Conservation (phyloP, 2,329 filamentous ascomycete genomes). For the Colletotrichum simmondsii region DNA sequence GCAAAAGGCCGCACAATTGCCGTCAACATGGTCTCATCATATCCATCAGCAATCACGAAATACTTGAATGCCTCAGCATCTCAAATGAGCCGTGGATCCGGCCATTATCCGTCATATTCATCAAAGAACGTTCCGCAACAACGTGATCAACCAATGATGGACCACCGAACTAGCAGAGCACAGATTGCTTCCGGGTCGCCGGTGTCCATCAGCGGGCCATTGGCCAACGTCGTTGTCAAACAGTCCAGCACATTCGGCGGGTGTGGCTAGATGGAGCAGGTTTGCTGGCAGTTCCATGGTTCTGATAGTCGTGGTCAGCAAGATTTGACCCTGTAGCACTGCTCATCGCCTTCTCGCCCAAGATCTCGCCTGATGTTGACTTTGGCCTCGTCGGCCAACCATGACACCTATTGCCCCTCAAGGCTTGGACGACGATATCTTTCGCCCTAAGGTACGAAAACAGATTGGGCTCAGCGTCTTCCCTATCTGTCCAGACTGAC, state of each 20-base stretch:
- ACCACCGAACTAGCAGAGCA: neutral
- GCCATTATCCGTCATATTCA: constrained; percentile 1
- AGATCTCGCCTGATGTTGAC: neutral
- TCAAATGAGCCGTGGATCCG: neutral
- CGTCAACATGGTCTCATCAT: neutral
- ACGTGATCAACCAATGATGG: neutral
- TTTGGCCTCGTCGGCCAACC: neutral
- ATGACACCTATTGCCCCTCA: neutral
- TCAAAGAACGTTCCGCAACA: neutral
- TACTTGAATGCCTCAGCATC: neutral
- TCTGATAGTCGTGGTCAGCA: neutral
- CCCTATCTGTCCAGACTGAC: neutral
- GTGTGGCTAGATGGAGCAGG: neutral
- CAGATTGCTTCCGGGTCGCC: constrained; percentile 7
- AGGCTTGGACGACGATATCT: neutral
- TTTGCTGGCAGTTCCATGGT: neutral
- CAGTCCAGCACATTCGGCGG: neutral
- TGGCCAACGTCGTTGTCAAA: neutral
- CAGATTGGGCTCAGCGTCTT: neutral
- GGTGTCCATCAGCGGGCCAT: neutral
- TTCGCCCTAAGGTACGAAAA: too few relatives aligned
- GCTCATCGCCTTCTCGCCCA: neutral
- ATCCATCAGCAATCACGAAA: neutral
- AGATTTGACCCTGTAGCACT: constrained; percentile 1
- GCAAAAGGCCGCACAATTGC: neutral